Evolutionary conservation across 2,329 filamentous ascomycete genomes (phyloP).

Genomic region (Plenodomus lindquistii): DNA sequence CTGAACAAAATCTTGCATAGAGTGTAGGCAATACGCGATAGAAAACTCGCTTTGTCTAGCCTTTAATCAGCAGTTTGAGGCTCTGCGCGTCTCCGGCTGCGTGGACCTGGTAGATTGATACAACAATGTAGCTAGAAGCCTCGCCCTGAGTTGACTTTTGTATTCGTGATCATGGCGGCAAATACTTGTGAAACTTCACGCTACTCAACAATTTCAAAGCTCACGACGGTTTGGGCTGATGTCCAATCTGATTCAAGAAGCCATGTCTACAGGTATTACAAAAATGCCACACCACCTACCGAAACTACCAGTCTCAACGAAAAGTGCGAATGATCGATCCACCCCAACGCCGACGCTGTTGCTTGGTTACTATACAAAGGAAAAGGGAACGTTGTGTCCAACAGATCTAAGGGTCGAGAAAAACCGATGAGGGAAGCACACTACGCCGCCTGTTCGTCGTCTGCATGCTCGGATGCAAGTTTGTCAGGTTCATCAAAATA

Average conservation of each 20-base stretch:
- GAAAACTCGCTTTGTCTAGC: no score
- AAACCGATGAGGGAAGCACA: not conserved
- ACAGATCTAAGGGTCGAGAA: not conserved
- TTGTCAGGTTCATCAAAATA: slow-evolving; percentile 12
- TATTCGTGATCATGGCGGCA: no score
- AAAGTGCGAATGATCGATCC: no score
- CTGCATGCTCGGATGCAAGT: slow-evolving; percentile 1
- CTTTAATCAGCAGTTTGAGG: no score
- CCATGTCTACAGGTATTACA: not conserved
- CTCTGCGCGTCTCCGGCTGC: no score
- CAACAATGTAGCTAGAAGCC: no score
- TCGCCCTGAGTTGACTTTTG: no score
- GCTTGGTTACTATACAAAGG: not conserved
- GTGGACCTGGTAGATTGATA: no score
- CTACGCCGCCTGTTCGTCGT: slow-evolving; percentile 4
- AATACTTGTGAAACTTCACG: no score
- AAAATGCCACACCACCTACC: not conserved
- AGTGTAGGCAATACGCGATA: no score
- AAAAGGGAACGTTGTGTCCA: not conserved
- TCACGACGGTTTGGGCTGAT: not conserved
- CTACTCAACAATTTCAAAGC: not conserved
- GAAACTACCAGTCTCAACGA: no score
- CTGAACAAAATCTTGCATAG: no score
- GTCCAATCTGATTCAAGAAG: not conserved
- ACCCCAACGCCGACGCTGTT: not conserved